These are phyloP conservation scores for Urtica urens DNA, from an alignment of 306 rosid genomes.

Conservation along the genomic window DNA sequence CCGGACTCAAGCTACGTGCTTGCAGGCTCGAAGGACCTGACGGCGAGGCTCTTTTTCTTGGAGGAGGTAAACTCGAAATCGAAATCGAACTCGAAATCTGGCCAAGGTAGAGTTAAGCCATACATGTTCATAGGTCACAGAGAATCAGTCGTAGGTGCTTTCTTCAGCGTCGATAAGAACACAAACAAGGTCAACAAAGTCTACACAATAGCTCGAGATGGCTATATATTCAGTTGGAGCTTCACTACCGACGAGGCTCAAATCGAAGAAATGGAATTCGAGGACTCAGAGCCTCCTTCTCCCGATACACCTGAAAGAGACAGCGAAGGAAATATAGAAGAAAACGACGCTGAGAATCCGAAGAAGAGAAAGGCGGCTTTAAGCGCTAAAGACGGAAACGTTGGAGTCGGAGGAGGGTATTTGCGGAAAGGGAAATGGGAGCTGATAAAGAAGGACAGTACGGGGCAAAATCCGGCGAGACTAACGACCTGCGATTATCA, in stretches of 20 bases:
- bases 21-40: conserved; percentile 74
- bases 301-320: conserved; percentile 59
- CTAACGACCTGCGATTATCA: conserved; percentile 74
- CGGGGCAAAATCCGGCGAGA: conserved; percentile 47
- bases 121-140: conserved; percentile 71
- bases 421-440: conserved; percentile 62
- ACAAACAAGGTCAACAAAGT: conserved; percentile 41
- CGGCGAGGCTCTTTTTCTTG: conserved; percentile 50
- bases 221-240: conserved; percentile 62
- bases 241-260: conserved; percentile 19
- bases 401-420: conserved; percentile 36
- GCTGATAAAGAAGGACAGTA: conserved; percentile 62
- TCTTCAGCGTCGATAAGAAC: conserved; percentile 58
- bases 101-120: conserved; percentile 33
- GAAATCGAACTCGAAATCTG: not conserved
- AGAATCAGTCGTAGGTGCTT: conserved; percentile 63
- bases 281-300: conserved; percentile 29
- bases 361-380: conserved; percentile 50
- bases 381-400: conserved; percentile 19
- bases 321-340: conserved; percentile 35
- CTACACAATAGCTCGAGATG: conserved; percentile 61
- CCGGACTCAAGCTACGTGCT: conserved; percentile 56
- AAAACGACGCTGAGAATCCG: conserved; percentile 17
- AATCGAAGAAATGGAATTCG: conserved; percentile 28
- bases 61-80: conserved; percentile 23